Base-by-base conservation (phyloP, 345 rosid species). In the Acer saccharum region DNA sequence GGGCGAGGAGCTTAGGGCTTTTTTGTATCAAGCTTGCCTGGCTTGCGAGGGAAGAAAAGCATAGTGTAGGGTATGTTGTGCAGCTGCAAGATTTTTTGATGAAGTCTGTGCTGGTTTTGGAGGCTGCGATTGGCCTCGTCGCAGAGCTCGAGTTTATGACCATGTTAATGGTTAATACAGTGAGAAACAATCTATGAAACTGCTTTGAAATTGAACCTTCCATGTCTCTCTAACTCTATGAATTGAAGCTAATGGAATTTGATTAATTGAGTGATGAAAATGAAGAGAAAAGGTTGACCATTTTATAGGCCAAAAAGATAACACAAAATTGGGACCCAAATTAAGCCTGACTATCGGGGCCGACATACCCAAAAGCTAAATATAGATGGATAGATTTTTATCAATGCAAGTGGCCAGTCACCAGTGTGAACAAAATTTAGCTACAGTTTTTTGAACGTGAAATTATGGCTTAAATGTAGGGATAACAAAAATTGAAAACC, bases 61-160 rank as follows among this genome's bases (percentile, higher is more conserved):
- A 94, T 2, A 94, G 97, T 23, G 52, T 65, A 68, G 93, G 97
- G 65, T 91, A 94, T 8, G 76, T 88, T 63, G 98, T 90, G 75
- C 77, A 77, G 4, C 77, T 76, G 73, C 97, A 94, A 8, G 91
- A 89, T 44, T 86, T 84, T 77, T 65, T 86, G 63, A 92, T 88
- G 80, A 92, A 94, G 76, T 87, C 88, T 1, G 83, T 83, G 89
- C 68, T 74, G 39, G 46, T 9, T 43, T 77, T 58, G 69, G 66
- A 72, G 21, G 41, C 74, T n/a, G 35, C 74, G 65, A 69, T 14
- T 58, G 63, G 58, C 68, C 89, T 77, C 0, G 78, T 67, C 10
- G 90, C 89, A 3, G 82, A 79, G 77, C 55, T 63, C 3, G 76
- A 66, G 60, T 70, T 69, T 39, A 77, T 35, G 66, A 35, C 39